Conservation (phyloP, 225 moss, liverwort and hornwort species). For the Lunularia cruciata region DNA sequence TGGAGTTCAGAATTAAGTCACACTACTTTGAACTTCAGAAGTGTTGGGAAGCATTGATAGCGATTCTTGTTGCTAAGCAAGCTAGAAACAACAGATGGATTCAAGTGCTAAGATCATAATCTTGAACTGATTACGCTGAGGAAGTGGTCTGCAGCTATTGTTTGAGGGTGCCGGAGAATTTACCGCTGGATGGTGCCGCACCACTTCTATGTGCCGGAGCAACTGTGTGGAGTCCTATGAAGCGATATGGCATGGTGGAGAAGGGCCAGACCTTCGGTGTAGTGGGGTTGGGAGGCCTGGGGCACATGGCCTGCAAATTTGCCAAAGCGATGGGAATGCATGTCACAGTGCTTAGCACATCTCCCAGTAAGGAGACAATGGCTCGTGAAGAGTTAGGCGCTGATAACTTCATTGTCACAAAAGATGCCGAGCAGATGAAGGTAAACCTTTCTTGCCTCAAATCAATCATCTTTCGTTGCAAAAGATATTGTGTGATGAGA, state of each 20-base stretch:
- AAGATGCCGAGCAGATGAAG: conserved; percentile 51
- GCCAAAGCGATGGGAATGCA: conserved; percentile 67
- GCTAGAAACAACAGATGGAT: no score
- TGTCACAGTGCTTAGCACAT: conserved; percentile 69
- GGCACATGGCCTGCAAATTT: conserved; percentile 62
- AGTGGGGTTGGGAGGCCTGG: conserved; percentile 66
- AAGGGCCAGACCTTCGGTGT: conserved; percentile 59
- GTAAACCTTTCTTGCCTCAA: conserved; percentile 31
- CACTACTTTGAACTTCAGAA: no score
- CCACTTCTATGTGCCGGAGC: conserved; percentile 72
- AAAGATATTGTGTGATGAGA: no score
- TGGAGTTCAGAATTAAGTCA: no score
- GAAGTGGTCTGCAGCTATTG: conserved; percentile 46
- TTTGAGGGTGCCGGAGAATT: conserved; percentile 48
- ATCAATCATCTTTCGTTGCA: no score
- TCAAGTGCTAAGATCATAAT: no score
- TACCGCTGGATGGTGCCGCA: conserved; percentile 54
- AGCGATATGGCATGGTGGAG: conserved; percentile 59
- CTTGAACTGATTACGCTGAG: neutral
- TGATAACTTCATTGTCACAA: conserved; percentile 59
- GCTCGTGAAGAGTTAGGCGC: conserved; percentile 50
- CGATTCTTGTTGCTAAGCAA: no score
- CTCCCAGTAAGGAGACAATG: conserved; percentile 53
- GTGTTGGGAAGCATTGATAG: no score
- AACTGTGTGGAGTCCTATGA: conserved; percentile 76